Evolutionary conservation across 1,284 basidiomycete genomes (phyloP).

Genomic region (Tilletia horrida): DNA sequence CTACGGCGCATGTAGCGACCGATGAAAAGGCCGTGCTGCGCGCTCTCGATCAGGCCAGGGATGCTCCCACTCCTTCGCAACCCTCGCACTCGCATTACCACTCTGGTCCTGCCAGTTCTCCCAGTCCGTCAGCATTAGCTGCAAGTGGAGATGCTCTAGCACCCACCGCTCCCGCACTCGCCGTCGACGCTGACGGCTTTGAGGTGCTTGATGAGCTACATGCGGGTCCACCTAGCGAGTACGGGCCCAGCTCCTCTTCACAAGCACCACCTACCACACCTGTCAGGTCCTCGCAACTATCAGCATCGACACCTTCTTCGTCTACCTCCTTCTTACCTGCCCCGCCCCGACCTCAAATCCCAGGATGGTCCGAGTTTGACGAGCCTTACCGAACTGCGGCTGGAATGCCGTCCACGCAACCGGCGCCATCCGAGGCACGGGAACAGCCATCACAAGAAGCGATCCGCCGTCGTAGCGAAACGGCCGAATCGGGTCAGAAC

Average conservation of each 20-base stretch:
- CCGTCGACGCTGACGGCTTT: constrained; percentile 11
- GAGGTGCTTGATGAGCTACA: not conserved
- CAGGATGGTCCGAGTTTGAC: constrained; percentile 12
- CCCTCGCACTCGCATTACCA: not conserved
- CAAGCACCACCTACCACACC: not conserved
- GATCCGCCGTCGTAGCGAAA: too few relatives aligned
- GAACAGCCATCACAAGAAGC: not conserved
- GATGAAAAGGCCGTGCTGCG: constrained; percentile 15
- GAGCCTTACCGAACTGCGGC: constrained; percentile 14
- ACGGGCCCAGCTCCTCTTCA: not conserved
- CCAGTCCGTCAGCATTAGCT: too few relatives aligned
- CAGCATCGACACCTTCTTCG: not conserved
- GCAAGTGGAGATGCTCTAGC: too few relatives aligned
- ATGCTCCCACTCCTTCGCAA: not conserved
- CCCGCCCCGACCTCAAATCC: constrained; percentile 6
- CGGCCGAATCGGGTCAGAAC: too few relatives aligned
- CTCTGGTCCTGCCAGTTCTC: too few relatives aligned
- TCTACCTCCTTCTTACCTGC: constrained; percentile 1
- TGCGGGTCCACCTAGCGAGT: not conserved
- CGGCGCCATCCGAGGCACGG: not conserved
- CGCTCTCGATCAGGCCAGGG: not conserved
- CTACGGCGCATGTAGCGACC: constrained; percentile 11
- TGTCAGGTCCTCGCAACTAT: not conserved
- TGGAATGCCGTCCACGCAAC: not conserved
- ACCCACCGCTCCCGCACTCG: not conserved